A percentile compares a stretch with the other conserved stretches of the same genome.
Conservation (phyloP, 2,329 filamentous ascomycete species). For the Thielaviopsis musarum region DNA sequence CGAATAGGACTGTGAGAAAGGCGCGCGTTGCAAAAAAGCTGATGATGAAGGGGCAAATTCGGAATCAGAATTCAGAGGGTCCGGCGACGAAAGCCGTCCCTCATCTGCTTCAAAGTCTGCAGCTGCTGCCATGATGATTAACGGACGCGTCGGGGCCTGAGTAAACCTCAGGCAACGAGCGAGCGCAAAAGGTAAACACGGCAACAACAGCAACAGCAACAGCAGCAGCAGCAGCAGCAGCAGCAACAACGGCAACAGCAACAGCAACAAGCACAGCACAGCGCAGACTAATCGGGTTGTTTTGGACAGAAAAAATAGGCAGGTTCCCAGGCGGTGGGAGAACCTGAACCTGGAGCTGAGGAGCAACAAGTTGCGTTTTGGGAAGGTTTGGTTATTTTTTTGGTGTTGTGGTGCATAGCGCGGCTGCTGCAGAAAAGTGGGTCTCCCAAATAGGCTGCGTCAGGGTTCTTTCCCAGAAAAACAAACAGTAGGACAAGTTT, state of each 20-base stretch:
- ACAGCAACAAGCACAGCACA: not conserved
- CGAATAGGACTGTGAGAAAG: not conserved
- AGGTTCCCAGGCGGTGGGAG: not conserved
- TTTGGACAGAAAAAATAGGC: not conserved
- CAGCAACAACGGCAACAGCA: not conserved
- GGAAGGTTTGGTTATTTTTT: not conserved
- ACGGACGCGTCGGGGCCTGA: not conserved
- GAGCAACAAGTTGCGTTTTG: not conserved
- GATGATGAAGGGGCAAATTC: constrained; percentile 1
- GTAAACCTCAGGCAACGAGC: not conserved
- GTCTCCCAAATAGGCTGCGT: not conserved
- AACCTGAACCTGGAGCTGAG: not conserved
- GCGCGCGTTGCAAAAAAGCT: constrained; percentile 6
- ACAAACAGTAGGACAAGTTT: too few relatives aligned
- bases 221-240: not conserved
- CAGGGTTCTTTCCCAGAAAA: too few relatives aligned
- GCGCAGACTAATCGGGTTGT: not conserved
- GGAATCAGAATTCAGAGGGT: constrained; percentile 10
- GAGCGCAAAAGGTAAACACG: not conserved
- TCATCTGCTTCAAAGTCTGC: not conserved
- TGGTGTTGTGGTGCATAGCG: not conserved
- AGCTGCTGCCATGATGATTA: not conserved
- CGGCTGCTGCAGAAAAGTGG: not conserved
- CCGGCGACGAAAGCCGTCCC: constrained; percentile 7
- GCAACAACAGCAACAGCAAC: not conserved